Percentiles rank a stretch among this genome's conserved stretches.
Conservation (phyloP, 2,329 filamentous ascomycete genomes). For the Fusarium devonianum region DNA sequence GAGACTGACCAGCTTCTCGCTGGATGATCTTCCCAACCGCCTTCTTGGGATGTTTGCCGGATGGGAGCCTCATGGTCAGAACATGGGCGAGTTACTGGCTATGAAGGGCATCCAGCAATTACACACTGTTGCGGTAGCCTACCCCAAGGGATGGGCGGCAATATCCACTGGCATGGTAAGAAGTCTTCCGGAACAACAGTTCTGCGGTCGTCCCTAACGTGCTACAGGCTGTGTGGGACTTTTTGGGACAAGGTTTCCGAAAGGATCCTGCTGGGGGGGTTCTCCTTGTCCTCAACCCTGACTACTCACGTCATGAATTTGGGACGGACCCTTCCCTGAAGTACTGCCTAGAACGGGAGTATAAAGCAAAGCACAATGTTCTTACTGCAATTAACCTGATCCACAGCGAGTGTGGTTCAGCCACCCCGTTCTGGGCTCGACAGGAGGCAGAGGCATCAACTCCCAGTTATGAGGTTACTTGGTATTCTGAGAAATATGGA, state of each 20-base stretch:
- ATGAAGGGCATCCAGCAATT: conserved; percentile 36
- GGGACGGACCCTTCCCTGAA: background rate
- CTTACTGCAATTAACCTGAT: background rate
- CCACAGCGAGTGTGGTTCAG: conserved; percentile 1
- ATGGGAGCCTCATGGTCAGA: conserved; percentile 9
- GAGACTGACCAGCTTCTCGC: background rate
- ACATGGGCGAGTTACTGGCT: conserved; percentile 23
- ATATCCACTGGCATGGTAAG: conserved; percentile 39
- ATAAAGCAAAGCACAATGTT: background rate
- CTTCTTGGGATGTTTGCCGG: conserved; percentile 16
- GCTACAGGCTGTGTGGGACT: conserved; percentile 42
- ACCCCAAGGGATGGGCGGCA: conserved; percentile 33
- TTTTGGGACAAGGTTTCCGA: conserved; percentile 24
- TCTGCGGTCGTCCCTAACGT: too few relatives aligned
- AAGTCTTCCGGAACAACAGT: background rate
- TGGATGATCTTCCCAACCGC: background rate
- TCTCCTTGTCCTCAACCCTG: conserved; percentile 39
- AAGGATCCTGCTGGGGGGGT: conserved; percentile 31
- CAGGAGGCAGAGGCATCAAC: background rate
- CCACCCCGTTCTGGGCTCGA: conserved; percentile 15
- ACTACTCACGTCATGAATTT: conserved; percentile 35
- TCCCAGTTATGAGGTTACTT: background rate
- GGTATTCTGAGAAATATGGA: background rate
- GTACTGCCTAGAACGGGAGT: background rate
- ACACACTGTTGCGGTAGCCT: conserved; percentile 33